A percentile compares a stretch with the other conserved stretches of the same genome.
These are phyloP conservation scores for Nidularia pulvinata DNA, from an alignment of 768 basidiomycete genomes.

Conservation along the genomic window DNA sequence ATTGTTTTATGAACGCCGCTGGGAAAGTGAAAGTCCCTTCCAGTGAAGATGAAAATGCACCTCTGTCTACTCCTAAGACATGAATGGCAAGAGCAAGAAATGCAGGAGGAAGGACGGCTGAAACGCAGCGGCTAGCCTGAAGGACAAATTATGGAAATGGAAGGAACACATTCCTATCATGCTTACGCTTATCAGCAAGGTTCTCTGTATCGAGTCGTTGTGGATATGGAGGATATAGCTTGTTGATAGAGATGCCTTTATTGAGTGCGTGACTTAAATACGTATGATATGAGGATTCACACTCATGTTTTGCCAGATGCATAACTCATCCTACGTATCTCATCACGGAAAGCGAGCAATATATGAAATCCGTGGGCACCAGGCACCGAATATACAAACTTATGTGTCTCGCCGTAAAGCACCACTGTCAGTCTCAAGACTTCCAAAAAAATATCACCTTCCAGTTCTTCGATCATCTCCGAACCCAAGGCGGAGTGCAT, in stretches of 20 bases:
- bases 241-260: conserved; percentile 82
- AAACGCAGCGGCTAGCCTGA: conserved; percentile 39
- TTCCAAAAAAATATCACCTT: conserved; percentile 89
- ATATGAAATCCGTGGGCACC: conserved; percentile 82
- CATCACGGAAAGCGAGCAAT: conserved; percentile 81
- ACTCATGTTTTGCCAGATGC: conserved; percentile 49
- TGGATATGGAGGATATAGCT: conserved; percentile 92
- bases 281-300: not conserved
- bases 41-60: conserved; percentile 39
- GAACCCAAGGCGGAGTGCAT: conserved; percentile 95
- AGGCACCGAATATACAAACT: conserved; percentile 81
- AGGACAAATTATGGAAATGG: conserved; percentile 72
- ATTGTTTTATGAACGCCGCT: conserved; percentile 85
- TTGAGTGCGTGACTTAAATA: conserved; percentile 55
- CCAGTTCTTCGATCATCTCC: conserved; percentile 92
- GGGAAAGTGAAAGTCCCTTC: conserved; percentile 67
- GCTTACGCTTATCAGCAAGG: conserved; percentile 70
- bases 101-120: conserved; percentile 26
- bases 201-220: conserved; percentile 63
- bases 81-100: conserved; percentile 65
- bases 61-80: conserved; percentile 44
- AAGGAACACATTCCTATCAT: conserved; percentile 69
- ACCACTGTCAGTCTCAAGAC: conserved; percentile 80
- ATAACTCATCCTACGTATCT: conserved; percentile 88
- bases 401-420: conserved; percentile 90